These are phyloP conservation scores for Lycium barbarum DNA, from an alignment of 257 asterid genomes.

Conservation along the genomic window DNA sequence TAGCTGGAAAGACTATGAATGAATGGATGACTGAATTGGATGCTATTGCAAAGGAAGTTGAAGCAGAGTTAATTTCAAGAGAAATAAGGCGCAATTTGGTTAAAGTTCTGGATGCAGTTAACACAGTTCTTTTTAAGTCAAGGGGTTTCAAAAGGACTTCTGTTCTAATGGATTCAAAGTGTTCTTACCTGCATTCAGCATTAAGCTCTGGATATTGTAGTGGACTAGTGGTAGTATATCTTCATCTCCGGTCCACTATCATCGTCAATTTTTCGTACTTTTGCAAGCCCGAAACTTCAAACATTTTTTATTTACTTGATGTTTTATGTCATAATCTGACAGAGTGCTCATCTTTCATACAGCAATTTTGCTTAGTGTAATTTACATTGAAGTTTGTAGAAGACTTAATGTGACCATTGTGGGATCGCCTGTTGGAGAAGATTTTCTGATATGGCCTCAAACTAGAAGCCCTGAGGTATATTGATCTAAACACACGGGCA, in stretches of 20 bases:
- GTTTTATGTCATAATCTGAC: constrained; percentile 12
- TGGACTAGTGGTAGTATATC: constrained; percentile 46
- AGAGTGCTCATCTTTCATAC: constrained; percentile 37
- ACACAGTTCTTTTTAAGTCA: constrained; percentile 68
- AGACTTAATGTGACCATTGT: constrained; percentile 82
- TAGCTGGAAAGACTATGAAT: constrained; percentile 70
- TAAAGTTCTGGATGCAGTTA: constrained; percentile 83
- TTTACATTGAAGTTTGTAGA: constrained; percentile 90
- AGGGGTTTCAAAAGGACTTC: constrained; percentile 82
- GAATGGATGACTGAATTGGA: constrained; percentile 83
- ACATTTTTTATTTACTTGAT: background rate
- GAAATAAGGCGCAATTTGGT: constrained; percentile 75
- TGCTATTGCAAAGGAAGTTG: constrained; percentile 76
- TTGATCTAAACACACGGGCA: background rate
- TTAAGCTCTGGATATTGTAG: constrained; percentile 73
- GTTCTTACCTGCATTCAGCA: constrained; percentile 80
- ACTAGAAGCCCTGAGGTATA: constrained; percentile 88
- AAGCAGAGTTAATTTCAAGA: constrained; percentile 76
- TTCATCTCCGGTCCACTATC: background rate
- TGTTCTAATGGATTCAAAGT: constrained; percentile 67
- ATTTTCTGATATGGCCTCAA: constrained; percentile 89
- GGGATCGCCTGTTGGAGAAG: constrained; percentile 97
- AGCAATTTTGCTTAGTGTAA: constrained; percentile 88
- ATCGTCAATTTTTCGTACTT: background rate
- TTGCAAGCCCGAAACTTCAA: background rate